These are phyloP conservation scores for Cryomyces minteri DNA, from an alignment of 495 filamentous ascomycete species.

Conservation along the genomic window DNA sequence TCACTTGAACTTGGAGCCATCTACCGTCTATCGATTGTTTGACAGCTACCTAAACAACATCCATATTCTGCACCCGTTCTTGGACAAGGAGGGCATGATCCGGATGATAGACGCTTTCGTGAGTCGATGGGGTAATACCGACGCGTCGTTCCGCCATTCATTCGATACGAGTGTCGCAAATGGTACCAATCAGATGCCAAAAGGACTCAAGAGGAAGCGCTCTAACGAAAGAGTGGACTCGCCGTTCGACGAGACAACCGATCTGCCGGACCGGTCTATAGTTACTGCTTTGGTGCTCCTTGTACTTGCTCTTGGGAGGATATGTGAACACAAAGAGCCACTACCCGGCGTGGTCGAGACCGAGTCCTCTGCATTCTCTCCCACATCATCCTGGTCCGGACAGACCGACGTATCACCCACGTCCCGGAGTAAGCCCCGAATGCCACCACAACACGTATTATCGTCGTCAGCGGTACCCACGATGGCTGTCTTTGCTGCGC, in stretches of 20 bases:
- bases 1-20: slow-evolving; percentile 41
- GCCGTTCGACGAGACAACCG: background rate
- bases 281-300: slow-evolving; percentile 64
- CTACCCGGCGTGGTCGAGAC: slow-evolving; percentile 35
- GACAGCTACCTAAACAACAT: slow-evolving; percentile 62
- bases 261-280: slow-evolving; percentile 32
- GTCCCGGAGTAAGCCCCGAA: background rate
- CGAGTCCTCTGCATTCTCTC: background rate
- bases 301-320: slow-evolving; percentile 70
- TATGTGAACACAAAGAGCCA: slow-evolving; percentile 45
- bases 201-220: slow-evolving; percentile 35
- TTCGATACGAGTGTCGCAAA: background rate
- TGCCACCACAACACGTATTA: no score
- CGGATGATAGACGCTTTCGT: slow-evolving; percentile 33
- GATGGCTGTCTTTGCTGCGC: background rate
- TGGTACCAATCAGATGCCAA: background rate
- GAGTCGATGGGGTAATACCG: slow-evolving; percentile 12
- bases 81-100: slow-evolving; percentile 35
- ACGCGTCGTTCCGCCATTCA: slow-evolving; percentile 1
- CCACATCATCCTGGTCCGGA: no score
- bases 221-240: slow-evolving; percentile 11
- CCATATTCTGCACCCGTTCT: slow-evolving; percentile 78
- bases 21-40: slow-evolving; percentile 43
- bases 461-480: background rate
- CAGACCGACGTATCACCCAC: background rate